A percentile compares a stretch with the other conserved stretches of the same genome.
phyloP scores from a whole-genome alignment of 345 rosid genomes.

The Euphorbia tirucalli region DNA sequence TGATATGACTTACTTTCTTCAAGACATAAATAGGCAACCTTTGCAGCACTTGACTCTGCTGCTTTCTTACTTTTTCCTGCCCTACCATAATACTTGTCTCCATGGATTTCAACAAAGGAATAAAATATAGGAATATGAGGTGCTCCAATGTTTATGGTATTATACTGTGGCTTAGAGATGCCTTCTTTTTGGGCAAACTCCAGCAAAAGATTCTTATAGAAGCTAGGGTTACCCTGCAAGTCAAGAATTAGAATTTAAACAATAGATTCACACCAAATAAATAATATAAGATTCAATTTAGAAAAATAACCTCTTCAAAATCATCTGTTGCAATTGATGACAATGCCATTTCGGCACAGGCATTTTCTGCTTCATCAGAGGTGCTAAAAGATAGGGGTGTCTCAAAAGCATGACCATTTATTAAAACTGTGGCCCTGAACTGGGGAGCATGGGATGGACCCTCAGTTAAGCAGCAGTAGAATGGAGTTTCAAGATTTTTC shows the following conservation, averaged over 20 bases:
- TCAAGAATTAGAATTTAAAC: background rate
- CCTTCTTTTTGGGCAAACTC: background rate
- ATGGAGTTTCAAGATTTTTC: background rate
- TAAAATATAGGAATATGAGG: background rate
- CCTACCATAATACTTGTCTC: background rate
- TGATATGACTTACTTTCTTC: background rate
- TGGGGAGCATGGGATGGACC: background rate
- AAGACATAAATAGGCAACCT: background rate
- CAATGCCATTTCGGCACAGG: background rate
- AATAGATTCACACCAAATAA: background rate
- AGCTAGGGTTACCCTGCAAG: background rate
- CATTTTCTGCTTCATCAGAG: background rate
- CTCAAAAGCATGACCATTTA: background rate
- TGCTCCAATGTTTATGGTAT: background rate
- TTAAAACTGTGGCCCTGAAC: background rate
- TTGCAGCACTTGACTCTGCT: background rate
- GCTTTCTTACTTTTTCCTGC: background rate
- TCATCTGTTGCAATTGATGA: background rate
- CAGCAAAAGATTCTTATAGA: background rate
- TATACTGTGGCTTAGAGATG: background rate
- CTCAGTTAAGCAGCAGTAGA: background rate
- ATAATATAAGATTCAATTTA: background rate
- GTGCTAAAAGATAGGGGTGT: background rate
- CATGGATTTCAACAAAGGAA: background rate
- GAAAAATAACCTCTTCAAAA: background rate